Evolutionary conservation across 1,284 basidiomycete genomes (phyloP).

Genomic region (Malassezia cuniculi): DNA sequence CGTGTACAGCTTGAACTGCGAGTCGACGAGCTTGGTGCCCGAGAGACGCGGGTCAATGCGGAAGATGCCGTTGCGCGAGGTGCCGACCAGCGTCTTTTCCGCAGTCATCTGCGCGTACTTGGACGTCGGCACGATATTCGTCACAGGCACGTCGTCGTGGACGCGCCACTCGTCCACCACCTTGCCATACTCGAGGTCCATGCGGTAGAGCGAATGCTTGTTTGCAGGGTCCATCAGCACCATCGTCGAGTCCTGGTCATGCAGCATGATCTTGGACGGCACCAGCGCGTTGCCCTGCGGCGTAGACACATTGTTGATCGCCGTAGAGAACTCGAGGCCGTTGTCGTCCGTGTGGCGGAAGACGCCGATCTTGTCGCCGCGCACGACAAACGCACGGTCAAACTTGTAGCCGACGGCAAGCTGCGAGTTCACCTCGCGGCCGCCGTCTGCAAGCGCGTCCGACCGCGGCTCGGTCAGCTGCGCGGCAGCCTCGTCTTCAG

Average conservation of each 20-base stretch:
- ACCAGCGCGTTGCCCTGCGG: slow-evolving; percentile 71
- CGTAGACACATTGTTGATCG: slow-evolving; percentile 71
- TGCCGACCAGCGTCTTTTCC: slow-evolving; percentile 83
- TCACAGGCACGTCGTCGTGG: slow-evolving; percentile 70
- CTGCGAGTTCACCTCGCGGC: slow-evolving; percentile 57
- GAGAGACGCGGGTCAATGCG: slow-evolving; percentile 84
- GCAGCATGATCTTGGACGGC: slow-evolving; percentile 84
- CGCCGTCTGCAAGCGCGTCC: slow-evolving; percentile 19
- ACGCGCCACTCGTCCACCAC: slow-evolving; percentile 98
- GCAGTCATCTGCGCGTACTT: slow-evolving; percentile 90
- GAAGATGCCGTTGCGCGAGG: slow-evolving; percentile 87
- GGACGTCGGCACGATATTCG: slow-evolving; percentile 77
- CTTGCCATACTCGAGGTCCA: slow-evolving; percentile 91
- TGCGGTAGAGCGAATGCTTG: slow-evolving; percentile 71
- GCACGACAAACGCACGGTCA: slow-evolving; percentile 85
- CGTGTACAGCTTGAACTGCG: slow-evolving; percentile 89
- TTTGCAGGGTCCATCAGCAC: slow-evolving; percentile 74
- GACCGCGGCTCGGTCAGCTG: slow-evolving; percentile 19
- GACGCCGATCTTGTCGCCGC: slow-evolving; percentile 93
- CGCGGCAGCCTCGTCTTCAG: slow-evolving; percentile 53
- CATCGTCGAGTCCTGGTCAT: slow-evolving; percentile 94
- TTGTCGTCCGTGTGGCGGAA: slow-evolving; percentile 70
- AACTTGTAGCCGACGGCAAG: slow-evolving; percentile 92
- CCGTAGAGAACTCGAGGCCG: slow-evolving; percentile 72
- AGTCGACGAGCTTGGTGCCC: slow-evolving; percentile 84